Evolutionary conservation across 1,139 yeast genomes (phyloP), one percentile per base, ranked within the genome.

Genomic region (Yamadazyma atmosphaerica): DNA sequence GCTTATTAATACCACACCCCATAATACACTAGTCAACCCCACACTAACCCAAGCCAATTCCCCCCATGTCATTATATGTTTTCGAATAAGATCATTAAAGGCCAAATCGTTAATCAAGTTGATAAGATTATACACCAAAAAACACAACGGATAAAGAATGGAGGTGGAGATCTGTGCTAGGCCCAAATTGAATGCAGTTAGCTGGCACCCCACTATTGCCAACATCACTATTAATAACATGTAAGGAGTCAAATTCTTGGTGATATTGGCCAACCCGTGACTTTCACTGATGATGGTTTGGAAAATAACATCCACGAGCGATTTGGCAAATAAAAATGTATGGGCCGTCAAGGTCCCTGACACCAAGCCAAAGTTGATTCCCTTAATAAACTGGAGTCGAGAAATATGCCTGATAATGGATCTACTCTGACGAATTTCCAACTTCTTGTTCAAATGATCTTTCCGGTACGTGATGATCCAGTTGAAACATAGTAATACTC

Each of bases 311-410:
- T 87, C 95, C 12, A 88, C 85, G 0, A 87, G 75, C 1, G 90
- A 80, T 58, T 89, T 89, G 21, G 96, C 96, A 64, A 87, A 76
- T 37, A 89, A 69, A 40, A 89, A 74, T 0, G 95, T 86, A 56
- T 87, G 95, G 0, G 96, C 95, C 0, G 95, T 85, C 36, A 88
- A 66, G 0, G 84, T 77, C 1, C 96, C 96, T 33, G 90, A 82
- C 2, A 83, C 67, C 12, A 81, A 57, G 1, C 96, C 96, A 55
- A 72, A 85, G 22, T 77, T 61, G 9, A 78, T 61, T 2, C 90
- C 96, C 52, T 72, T 63, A 14, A 52, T 42, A 42, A 68, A 65
- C 28, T 57, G 59, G 31, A 51, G 51, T 34, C 51, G 53, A 29
- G 55, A 51, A 6, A 55, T 38, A 1, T 42, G 30, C 30, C 49